A percentile compares a stretch with the other conserved stretches of the same genome.
Evolutionary conservation across 176 grass and related monocot species (phyloP).

Genomic region (Rhynchospora pubera): DNA sequence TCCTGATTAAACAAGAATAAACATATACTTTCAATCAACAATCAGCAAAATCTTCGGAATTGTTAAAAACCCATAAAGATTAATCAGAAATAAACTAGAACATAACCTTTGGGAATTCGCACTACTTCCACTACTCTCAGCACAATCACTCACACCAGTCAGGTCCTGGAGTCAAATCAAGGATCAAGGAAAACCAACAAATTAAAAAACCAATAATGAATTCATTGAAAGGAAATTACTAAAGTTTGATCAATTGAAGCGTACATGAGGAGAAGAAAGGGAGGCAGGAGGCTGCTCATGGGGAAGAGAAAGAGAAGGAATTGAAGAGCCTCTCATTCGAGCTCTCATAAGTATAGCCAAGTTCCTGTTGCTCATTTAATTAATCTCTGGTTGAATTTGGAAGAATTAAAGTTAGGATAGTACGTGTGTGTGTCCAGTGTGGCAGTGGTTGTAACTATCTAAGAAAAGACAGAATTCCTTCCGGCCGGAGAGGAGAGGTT

Average conservation of each 20-base stretch:
- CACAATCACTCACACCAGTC: neutral
- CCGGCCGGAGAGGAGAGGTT: neutral
- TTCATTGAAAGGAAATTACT: neutral
- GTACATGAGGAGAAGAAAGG: slow-evolving; percentile 7
- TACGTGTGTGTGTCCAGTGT: neutral
- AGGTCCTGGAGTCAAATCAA: neutral
- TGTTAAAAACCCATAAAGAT: neutral
- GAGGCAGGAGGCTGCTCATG: slow-evolving; percentile 10
- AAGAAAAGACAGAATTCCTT: neutral
- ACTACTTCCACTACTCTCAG: neutral
- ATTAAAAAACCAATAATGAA: no score
- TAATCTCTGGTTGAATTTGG: neutral
- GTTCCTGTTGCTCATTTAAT: slow-evolving; percentile 71
- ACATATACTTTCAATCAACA: neutral
- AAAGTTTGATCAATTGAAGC: neutral
- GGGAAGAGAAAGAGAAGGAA: slow-evolving; percentile 5
- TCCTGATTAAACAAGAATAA: slow-evolving; percentile 10
- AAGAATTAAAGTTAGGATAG: neutral
- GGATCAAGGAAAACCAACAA: neutral
- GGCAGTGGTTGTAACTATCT: neutral
- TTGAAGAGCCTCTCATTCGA: slow-evolving; percentile 37
- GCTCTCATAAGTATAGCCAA: slow-evolving; percentile 77
- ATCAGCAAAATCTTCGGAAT: neutral
- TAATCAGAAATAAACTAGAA: neutral
- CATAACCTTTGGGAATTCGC: slow-evolving; percentile 5